phyloP scores from a whole-genome alignment of 1,284 basidiomycete species.

The Cutaneotrichosporon cyanovorans region DNA sequence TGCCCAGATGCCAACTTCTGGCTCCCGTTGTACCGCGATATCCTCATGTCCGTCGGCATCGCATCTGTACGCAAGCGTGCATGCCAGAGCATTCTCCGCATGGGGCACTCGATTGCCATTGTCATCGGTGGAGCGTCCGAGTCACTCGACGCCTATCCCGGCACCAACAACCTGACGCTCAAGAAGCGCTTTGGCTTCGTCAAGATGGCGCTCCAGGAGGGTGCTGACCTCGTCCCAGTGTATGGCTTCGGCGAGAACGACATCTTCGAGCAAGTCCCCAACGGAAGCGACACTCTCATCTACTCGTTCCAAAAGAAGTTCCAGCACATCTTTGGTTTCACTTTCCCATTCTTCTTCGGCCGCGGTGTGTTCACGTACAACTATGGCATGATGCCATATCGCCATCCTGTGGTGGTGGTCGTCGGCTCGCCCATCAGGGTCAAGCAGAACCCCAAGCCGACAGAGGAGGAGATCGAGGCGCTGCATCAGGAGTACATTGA shows the following conservation, averaged over 20 bases:
- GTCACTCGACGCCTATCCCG: conserved; percentile 84
- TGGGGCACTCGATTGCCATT: conserved; percentile 76
- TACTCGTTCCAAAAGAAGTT: conserved; percentile 82
- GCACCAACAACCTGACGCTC: conserved; percentile 81
- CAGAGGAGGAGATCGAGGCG: conserved; percentile 67
- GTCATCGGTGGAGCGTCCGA: conserved; percentile 96
- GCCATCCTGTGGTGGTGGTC: conserved; percentile 88
- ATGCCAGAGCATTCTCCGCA: conserved; percentile 77
- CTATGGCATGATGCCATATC: conserved; percentile 63
- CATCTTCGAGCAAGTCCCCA: conserved; percentile 89
- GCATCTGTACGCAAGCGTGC: conserved; percentile 85
- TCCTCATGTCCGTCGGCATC: conserved; percentile 75
- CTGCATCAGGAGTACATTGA: conserved; percentile 84
- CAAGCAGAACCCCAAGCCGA: conserved; percentile 67
- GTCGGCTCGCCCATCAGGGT: conserved; percentile 33
- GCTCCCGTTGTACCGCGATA: conserved; percentile 87
- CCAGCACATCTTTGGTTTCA: conserved; percentile 88
- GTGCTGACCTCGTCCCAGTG: conserved; percentile 87
- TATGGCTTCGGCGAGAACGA: conserved; percentile 99
- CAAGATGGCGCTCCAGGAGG: conserved; percentile 89
- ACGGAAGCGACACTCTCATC: conserved; percentile 83
- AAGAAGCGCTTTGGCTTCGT: conserved; percentile 83
- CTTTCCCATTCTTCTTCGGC: conserved; percentile 89
- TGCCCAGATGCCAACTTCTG: conserved; percentile 72
- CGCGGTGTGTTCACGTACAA: conserved; percentile 60